Evolutionary conservation across 768 basidiomycete species (phyloP), one percentile per base, ranked within the genome.

Genomic region (Mrakia gelida): DNA sequence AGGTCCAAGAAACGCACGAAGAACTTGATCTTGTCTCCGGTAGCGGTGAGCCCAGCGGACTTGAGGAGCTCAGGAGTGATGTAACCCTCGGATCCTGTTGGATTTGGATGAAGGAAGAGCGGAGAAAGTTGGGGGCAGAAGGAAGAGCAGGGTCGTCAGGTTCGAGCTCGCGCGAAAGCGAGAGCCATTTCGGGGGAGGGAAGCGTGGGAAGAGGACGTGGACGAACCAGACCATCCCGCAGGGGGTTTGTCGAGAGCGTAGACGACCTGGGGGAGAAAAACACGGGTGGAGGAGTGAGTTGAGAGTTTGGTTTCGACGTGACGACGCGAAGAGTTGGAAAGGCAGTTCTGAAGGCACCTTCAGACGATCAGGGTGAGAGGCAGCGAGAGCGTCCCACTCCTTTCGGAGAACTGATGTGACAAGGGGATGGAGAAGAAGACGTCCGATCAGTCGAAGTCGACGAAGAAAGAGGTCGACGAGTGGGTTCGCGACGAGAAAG

Each of bases 231-330:
- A n/a, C 59, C 59, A 59, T 87, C 89, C 87, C 90, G 79, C 41
- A 86, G 62, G 86, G 2, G 91, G 89, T 81, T 93, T 91, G 87
- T 97, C 94, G 70, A 99, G 85, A 56, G 92, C 87, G 86, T 96
- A 97, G 45, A 96, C 89, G 78, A 95, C 87, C 79, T 94, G 13
- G 10, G n/a, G 13, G 4, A n/a, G 59, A 28, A 15, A 28, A 59
- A 59, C 5, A 28, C 3, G n/a, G 23, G 13, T 5, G 9, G 26
- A 59, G n/a, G 28, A 18, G 49, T 52, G 49, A 52, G 49, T 21
- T 2, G 4, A 52, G 18, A 4, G 49, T 0, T 52, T 21, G 49
- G 7, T 10, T 45, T 10, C 15, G 49, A 52, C 16, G 49, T 2
- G 49, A 18, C 49, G 49, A 21, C 59, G 18, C 18, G 13, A 18